These are phyloP conservation scores for Ogataea sp. DNA, from an alignment of 805 yeast species.

Conservation along the genomic window DNA sequence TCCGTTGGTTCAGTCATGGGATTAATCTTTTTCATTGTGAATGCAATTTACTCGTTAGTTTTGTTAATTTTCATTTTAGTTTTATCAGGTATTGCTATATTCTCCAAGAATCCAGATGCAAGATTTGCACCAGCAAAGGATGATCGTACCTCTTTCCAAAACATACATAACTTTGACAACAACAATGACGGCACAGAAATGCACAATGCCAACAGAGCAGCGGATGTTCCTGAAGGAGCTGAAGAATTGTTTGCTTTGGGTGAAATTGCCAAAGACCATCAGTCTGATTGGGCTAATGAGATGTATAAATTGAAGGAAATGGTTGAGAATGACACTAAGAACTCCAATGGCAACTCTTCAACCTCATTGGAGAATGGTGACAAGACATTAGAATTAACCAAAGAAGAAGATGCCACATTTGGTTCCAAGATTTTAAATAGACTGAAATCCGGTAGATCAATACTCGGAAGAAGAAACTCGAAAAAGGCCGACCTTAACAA, in stretches of 20 bases:
- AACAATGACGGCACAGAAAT: slow-evolving; percentile 5
- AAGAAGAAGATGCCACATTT: slow-evolving; percentile 25
- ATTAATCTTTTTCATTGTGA: slow-evolving; percentile 78
- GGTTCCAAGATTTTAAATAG: slow-evolving; percentile 36
- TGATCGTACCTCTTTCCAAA: slow-evolving; percentile 87
- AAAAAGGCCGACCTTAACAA: neutral
- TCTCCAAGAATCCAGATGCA: slow-evolving; percentile 82
- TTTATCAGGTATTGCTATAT: slow-evolving; percentile 51
- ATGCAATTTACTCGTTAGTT: slow-evolving; percentile 80
- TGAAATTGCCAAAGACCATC: slow-evolving; percentile 74
- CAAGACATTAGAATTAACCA: slow-evolving; percentile 22
- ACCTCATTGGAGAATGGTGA: slow-evolving; percentile 13
- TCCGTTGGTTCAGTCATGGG: slow-evolving; percentile 84
- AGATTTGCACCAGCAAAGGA: slow-evolving; percentile 84
- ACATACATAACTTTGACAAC: slow-evolving; percentile 4
- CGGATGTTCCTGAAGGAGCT: slow-evolving; percentile 23
- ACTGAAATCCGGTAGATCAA: slow-evolving; percentile 31
- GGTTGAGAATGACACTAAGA: slow-evolving; percentile 19
- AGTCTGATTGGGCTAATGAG: slow-evolving; percentile 64
- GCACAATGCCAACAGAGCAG: slow-evolving; percentile 16
- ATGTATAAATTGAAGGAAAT: slow-evolving; percentile 41
- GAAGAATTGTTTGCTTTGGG: slow-evolving; percentile 68
- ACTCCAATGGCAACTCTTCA: slow-evolving; percentile 8
- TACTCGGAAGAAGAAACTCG: neutral
- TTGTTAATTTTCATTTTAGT: slow-evolving; percentile 64